Evolutionary conservation across 2,329 filamentous ascomycete genomes (phyloP).

Genomic region (Sporothrix curviconia): DNA sequence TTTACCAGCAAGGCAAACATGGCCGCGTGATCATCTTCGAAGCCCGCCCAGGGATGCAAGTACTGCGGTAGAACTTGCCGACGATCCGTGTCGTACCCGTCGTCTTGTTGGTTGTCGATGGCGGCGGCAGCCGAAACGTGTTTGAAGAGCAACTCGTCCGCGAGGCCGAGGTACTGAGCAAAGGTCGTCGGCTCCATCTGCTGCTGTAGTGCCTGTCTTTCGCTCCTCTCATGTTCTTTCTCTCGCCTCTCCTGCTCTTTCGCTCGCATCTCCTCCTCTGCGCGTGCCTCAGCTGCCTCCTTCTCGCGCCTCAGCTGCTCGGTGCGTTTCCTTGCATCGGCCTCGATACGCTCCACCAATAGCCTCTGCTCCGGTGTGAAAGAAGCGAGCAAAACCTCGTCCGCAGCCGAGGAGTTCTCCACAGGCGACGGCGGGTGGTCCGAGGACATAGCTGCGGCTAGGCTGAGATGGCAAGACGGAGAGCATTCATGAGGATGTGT

Average conservation of each 20-base stretch:
- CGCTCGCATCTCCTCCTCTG: no score
- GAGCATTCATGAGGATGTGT: no score
- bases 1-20: background rate
- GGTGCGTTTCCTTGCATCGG: no score
- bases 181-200: slow-evolving; percentile 5
- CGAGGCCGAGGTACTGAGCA: background rate
- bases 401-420: background rate
- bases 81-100: background rate
- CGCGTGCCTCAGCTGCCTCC: no score
- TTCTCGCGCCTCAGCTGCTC: no score
- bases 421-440: background rate
- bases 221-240: background rate
- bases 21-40: background rate
- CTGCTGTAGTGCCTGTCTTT: background rate
- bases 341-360: background rate
- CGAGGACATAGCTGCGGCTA: background rate
- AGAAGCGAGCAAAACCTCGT: background rate
- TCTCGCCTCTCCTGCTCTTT: no score
- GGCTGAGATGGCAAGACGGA: no score
- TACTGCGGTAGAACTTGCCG: slow-evolving; percentile 6
- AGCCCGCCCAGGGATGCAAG: slow-evolving; percentile 4
- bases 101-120: background rate
- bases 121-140: background rate
- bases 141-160: background rate
- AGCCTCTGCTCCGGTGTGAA: background rate